These are phyloP conservation scores for Macrotyloma uniflorum DNA, from an alignment of 306 rosid species.

Conservation along the genomic window DNA sequence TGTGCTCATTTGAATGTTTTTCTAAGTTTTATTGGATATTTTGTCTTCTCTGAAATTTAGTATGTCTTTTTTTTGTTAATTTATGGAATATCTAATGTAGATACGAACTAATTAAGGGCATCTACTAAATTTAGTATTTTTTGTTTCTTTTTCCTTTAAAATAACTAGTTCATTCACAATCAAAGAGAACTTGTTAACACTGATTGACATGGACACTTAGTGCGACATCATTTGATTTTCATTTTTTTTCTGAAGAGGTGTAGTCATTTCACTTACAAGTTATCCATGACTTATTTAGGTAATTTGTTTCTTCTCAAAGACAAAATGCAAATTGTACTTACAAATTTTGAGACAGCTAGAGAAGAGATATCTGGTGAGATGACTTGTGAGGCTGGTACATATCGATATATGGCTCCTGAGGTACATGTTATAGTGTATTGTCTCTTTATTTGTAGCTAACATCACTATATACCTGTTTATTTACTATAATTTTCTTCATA, in stretches of 20 bases:
- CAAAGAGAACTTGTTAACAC: background rate
- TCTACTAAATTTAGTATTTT: background rate
- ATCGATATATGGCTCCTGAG: slow-evolving; percentile 40
- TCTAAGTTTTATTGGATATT: background rate
- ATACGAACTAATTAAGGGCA: background rate
- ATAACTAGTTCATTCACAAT: background rate
- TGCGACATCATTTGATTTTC: background rate
- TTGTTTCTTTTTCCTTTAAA: background rate
- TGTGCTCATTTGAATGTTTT: background rate
- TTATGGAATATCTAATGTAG: background rate
- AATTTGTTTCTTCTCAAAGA: background rate
- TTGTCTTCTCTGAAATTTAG: background rate
- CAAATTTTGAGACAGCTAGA: slow-evolving; percentile 34
- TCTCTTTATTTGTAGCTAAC: background rate
- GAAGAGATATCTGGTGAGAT: slow-evolving; percentile 1
- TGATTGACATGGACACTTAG: background rate
- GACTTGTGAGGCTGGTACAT: slow-evolving; percentile 35
- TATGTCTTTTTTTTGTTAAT: background rate
- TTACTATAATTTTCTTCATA: background rate
- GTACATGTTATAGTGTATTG: background rate
- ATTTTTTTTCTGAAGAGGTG: no score
- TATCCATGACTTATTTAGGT: background rate
- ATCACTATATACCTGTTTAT: background rate
- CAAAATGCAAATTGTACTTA: background rate
- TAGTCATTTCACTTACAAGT: background rate